Evolutionary conservation across 306 rosid genomes (phyloP).

Genomic region (Vigna angularis): DNA sequence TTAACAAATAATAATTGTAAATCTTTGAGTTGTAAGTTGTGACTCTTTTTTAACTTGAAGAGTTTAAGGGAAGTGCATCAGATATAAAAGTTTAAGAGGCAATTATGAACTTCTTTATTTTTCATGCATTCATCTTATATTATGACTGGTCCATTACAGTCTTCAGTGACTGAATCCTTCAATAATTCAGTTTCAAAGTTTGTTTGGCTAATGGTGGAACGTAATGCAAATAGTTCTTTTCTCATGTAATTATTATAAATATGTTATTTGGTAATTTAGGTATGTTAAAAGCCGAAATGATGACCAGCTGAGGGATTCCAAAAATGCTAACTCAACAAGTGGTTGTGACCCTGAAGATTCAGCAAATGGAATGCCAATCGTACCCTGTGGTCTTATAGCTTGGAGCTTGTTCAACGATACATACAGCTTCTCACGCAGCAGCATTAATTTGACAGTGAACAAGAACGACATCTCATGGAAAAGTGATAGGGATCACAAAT

Average conservation of each 20-base stretch:
- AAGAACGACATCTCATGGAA: slow-evolving; percentile 85
- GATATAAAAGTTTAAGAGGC: slow-evolving; percentile 16
- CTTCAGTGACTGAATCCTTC: slow-evolving; percentile 16
- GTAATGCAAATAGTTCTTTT: slow-evolving; percentile 1
- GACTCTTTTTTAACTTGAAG: slow-evolving; percentile 22
- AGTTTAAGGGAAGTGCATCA: not conserved
- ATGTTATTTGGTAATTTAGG: slow-evolving; percentile 50
- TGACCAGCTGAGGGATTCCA: slow-evolving; percentile 65
- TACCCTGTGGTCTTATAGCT: slow-evolving; percentile 98
- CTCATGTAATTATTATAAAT: slow-evolving; percentile 2
- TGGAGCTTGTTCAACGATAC: slow-evolving; percentile 99
- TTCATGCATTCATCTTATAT: slow-evolving; percentile 31
- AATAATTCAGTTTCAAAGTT: slow-evolving; percentile 20
- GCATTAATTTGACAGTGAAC: slow-evolving; percentile 55
- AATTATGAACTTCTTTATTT: not conserved
- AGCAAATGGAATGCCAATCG: slow-evolving; percentile 52
- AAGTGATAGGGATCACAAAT: slow-evolving; percentile 93
- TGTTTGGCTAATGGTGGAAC: slow-evolving; percentile 25
- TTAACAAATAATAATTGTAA: not conserved
- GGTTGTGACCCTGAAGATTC: slow-evolving; percentile 74
- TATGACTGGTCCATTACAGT: not conserved
- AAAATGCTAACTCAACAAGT: slow-evolving; percentile 35
- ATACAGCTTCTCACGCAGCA: slow-evolving; percentile 62
- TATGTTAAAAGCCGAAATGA: slow-evolving; percentile 97
- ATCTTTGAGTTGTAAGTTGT: not conserved